Conservation (phyloP, 202 grass and related monocot species). For the Hordeum pubiflorum region DNA sequence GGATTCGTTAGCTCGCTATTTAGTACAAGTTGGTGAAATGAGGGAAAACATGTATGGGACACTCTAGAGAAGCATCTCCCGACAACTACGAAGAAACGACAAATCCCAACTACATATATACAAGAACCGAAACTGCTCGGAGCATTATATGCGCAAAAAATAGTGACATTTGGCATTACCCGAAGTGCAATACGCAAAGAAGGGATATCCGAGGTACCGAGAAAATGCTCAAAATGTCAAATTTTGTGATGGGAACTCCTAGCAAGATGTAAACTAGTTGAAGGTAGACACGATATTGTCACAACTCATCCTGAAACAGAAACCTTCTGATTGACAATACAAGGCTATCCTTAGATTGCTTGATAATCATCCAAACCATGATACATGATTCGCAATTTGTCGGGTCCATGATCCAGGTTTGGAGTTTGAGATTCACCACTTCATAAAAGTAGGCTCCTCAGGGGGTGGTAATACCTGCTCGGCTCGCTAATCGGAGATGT, state of each 20-base stretch:
- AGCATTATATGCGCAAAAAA: neutral
- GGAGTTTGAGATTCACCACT: neutral
- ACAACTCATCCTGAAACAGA: neutral
- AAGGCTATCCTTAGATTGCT: neutral
- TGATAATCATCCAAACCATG: neutral
- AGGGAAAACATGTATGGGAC: neutral
- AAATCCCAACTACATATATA: neutral
- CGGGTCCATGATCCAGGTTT: neutral
- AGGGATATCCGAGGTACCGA: neutral
- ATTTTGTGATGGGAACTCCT: neutral
- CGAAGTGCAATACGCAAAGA: neutral
- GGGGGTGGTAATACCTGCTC: neutral
- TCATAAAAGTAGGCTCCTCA: neutral
- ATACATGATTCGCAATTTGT: neutral
- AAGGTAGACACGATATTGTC: neutral
- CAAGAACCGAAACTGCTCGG: neutral
- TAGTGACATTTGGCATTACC: neutral
- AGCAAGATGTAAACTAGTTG: conserved; percentile 7
- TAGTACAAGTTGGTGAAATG: neutral
- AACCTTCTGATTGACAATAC: neutral
- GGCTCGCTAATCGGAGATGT: neutral
- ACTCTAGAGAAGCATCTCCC: neutral
- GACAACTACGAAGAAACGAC: neutral
- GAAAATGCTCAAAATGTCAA: neutral
- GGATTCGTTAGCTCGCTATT: neutral